These are phyloP conservation scores for Gossypium longicalyx DNA, from an alignment of 345 rosid genomes.

Conservation along the genomic window DNA sequence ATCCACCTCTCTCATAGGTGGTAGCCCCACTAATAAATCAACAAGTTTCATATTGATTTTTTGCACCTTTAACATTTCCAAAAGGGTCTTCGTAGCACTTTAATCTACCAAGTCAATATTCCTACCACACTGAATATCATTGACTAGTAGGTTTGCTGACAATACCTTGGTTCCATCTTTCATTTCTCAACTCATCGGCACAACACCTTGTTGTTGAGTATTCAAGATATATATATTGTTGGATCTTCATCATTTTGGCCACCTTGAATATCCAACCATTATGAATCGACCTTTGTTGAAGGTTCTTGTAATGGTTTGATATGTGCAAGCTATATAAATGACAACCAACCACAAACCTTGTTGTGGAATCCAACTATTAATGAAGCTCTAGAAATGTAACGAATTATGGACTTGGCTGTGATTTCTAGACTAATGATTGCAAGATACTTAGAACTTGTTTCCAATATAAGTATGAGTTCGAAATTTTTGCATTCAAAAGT, in stretches of 20 bases:
- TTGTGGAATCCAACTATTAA: not conserved
- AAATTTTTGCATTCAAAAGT: not conserved
- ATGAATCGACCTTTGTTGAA: not conserved
- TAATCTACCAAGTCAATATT: too few relatives aligned
- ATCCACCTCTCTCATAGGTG: too few relatives aligned
- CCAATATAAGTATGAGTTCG: not conserved
- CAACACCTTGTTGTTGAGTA: too few relatives aligned
- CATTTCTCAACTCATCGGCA: too few relatives aligned
- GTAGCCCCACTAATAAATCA: too few relatives aligned
- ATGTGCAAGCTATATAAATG: not conserved
- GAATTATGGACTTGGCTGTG: not conserved
- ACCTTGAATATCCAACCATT: not conserved
- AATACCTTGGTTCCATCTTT: too few relatives aligned
- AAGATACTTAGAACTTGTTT: not conserved
- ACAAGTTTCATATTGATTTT: too few relatives aligned
- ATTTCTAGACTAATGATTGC: not conserved
- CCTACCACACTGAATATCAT: too few relatives aligned
- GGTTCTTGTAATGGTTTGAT: not conserved
- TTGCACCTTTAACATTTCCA: too few relatives aligned
- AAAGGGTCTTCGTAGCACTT: too few relatives aligned
- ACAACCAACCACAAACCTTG: not conserved
- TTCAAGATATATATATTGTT: too few relatives aligned
- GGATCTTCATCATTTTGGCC: not conserved
- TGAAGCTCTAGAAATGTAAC: not conserved
- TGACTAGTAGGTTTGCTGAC: too few relatives aligned